A percentile compares a stretch with the other conserved stretches of the same genome.
Conservation (phyloP, 2,329 filamentous ascomycete genomes). For the Cercospora canescens region DNA sequence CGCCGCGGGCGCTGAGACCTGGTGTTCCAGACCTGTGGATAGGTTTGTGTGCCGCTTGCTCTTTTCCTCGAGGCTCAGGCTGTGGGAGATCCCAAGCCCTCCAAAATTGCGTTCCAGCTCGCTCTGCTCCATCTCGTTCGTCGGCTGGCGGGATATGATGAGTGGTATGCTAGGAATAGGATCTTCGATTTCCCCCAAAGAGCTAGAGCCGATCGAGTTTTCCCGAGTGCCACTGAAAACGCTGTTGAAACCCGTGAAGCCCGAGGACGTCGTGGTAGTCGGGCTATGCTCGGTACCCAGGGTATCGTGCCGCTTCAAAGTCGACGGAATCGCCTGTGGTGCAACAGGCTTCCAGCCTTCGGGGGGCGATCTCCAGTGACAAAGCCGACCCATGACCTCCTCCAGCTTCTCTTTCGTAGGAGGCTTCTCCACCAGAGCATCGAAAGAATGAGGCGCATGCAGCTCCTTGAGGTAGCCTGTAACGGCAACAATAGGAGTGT, state of each 20-base stretch:
- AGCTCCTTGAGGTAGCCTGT: slow-evolving; percentile 98
- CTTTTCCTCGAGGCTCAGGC: slow-evolving; percentile 21
- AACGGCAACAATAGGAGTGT: slow-evolving; percentile 93
- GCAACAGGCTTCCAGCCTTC: slow-evolving; percentile 53
- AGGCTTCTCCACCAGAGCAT: slow-evolving; percentile 93
- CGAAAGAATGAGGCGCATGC: slow-evolving; percentile 92
- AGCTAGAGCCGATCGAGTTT: slow-evolving; percentile 84
- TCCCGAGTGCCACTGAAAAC: slow-evolving; percentile 51
- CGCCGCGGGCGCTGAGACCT: slow-evolving; percentile 64
- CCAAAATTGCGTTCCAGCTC: slow-evolving; percentile 52
- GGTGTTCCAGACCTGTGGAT: slow-evolving; percentile 58
- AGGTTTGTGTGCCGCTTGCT: slow-evolving; percentile 34
- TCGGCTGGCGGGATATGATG: slow-evolving; percentile 64
- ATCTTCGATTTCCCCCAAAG: slow-evolving; percentile 84
- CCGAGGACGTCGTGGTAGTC: slow-evolving; percentile 73
- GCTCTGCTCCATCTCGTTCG: slow-evolving; percentile 67
- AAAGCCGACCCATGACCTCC: slow-evolving; percentile 82
- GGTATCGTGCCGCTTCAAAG: slow-evolving; percentile 62
- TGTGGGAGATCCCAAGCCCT: slow-evolving; percentile 67
- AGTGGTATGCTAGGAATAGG: slow-evolving; percentile 76
- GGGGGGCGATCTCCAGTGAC: slow-evolving; percentile 86
- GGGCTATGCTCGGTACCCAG: slow-evolving; percentile 75
- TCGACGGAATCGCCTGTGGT: slow-evolving; percentile 56
- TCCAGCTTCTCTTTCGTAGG: slow-evolving; percentile 89
- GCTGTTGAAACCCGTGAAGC: slow-evolving; percentile 66